phyloP scores from a whole-genome alignment of 2,329 filamentous ascomycete genomes.

The Coniochaeta ligniaria region DNA sequence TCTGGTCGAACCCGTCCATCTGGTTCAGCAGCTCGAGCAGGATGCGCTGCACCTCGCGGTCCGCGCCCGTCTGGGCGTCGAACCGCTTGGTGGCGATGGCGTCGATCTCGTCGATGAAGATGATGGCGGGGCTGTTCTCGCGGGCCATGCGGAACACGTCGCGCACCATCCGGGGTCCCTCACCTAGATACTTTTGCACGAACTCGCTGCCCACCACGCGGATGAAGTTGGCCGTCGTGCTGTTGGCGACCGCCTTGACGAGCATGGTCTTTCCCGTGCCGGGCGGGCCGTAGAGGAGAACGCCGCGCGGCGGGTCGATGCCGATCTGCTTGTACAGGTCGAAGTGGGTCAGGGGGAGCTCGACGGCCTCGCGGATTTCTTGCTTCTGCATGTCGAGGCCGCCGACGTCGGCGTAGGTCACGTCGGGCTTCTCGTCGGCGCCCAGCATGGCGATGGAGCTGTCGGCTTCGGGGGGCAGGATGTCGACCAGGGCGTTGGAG shows the following conservation, averaged over 20 bases:
- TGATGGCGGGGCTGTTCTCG: conserved; percentile 96
- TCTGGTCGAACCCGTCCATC: conserved; percentile 99
- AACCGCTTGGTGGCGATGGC: conserved; percentile 99
- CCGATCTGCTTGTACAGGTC: conserved; percentile 99
- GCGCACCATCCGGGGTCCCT: conserved; percentile 96
- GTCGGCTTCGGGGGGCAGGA: conserved; percentile 96
- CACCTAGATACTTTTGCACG: conserved; percentile 96
- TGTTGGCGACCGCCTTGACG: conserved; percentile 97
- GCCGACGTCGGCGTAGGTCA: conserved; percentile 96
- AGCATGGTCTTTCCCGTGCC: conserved; percentile 97
- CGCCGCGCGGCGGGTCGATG: conserved; percentile 94
- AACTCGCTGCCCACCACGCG: conserved; percentile 97
- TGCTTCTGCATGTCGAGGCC: conserved; percentile 99
- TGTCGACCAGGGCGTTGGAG: conserved; percentile 97
- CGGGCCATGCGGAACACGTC: conserved; percentile 99
- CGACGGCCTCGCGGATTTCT: conserved; percentile 95
- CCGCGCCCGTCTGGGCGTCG: conserved; percentile 95
- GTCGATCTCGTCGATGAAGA: conserved; percentile 99
- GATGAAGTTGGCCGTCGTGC: conserved; percentile 96
- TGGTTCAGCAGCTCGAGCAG: conserved; percentile 95
- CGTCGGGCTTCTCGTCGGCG: conserved; percentile 93
- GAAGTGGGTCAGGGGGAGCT: conserved; percentile 93
- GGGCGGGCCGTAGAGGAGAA: conserved; percentile 90
- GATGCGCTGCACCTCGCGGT: conserved; percentile 97
- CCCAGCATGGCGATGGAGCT: conserved; percentile 98